A percentile compares a stretch with the other conserved stretches of the same genome.
Conservation (phyloP, 176 grass and related monocot genomes). For the Cenchrus fungigraminus region DNA sequence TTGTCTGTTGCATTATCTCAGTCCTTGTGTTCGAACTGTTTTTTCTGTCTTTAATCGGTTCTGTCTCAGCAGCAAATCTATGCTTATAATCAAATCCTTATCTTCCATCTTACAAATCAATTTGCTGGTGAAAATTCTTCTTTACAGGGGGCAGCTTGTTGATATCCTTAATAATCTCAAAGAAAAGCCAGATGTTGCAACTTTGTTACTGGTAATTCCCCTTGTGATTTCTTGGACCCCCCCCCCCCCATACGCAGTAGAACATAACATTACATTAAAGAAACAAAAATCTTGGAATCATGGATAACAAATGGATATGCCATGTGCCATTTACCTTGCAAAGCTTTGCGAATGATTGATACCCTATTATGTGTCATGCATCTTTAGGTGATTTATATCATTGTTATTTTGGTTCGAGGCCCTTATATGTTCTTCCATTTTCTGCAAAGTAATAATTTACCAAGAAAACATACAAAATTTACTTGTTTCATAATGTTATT, state of each 20-base stretch:
- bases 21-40: constrained; percentile 7
- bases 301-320: constrained; percentile 33
- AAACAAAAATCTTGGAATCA: background rate
- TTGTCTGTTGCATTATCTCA: constrained; percentile 22
- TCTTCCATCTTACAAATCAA: constrained; percentile 4
- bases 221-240: constrained; percentile 30
- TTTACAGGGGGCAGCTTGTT: constrained; percentile 84
- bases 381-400: background rate
- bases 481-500: background rate
- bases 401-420: background rate
- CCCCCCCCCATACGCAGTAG: too few species aligned
- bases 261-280: too few species aligned
- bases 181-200: constrained; percentile 98
- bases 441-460: constrained; percentile 10
- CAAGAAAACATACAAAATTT: constrained; percentile 9
- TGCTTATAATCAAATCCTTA: background rate
- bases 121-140: constrained; percentile 33
- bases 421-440: background rate
- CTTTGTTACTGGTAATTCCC: constrained; percentile 80
- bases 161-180: constrained; percentile 96
- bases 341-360: constrained; percentile 18
- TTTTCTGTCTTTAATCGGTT: background rate
- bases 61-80: background rate
- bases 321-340: constrained; percentile 32
- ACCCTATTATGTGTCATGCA: background rate